Evolutionary conservation across 2,329 filamentous ascomycete genomes (phyloP).

Genomic region (Blastomyces silverae): DNA sequence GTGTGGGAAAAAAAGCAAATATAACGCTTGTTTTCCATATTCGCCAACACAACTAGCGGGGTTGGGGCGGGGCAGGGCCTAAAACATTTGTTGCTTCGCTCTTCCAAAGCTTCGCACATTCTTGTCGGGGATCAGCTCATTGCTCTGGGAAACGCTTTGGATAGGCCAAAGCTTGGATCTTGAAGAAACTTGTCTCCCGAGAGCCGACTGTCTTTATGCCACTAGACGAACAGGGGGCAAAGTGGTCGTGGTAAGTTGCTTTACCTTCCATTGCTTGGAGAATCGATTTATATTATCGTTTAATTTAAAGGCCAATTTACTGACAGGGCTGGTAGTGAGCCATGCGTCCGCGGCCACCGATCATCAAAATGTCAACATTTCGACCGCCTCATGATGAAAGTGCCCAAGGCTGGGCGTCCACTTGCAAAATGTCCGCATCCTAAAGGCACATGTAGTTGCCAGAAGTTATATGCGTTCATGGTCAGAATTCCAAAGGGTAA

Average conservation of each 20-base stretch:
- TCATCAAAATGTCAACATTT: constrained; percentile 47
- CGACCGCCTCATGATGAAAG: constrained; percentile 46
- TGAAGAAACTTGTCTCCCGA: not conserved
- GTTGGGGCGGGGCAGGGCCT: not conserved
- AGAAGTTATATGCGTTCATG: constrained; percentile 41
- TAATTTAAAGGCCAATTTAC: not conserved
- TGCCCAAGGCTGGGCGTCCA: constrained; percentile 44
- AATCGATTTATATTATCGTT: not conserved
- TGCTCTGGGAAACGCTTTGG: not conserved
- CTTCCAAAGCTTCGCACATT: not conserved
- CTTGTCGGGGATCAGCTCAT: not conserved
- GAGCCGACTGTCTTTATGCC: constrained; percentile 31
- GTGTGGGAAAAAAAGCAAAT: not conserved
- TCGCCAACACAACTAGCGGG: not conserved
- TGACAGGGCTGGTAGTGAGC: constrained; percentile 32
- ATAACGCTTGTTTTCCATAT: constrained; percentile 5
- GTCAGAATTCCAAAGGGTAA: constrained; percentile 41
- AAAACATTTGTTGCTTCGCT: not conserved
- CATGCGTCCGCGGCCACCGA: constrained; percentile 45
- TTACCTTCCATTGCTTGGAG: not conserved
- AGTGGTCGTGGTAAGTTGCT: constrained; percentile 41
- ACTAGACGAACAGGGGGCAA: constrained; percentile 40
- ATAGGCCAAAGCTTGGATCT: not conserved
- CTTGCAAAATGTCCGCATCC: constrained; percentile 44
- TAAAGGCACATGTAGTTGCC: constrained; percentile 39